Percentiles rank a stretch among this genome's conserved stretches.
These are phyloP conservation scores for Aspergillus ruber DNA, from an alignment of 2,329 filamentous ascomycete genomes.

Conservation along the genomic window DNA sequence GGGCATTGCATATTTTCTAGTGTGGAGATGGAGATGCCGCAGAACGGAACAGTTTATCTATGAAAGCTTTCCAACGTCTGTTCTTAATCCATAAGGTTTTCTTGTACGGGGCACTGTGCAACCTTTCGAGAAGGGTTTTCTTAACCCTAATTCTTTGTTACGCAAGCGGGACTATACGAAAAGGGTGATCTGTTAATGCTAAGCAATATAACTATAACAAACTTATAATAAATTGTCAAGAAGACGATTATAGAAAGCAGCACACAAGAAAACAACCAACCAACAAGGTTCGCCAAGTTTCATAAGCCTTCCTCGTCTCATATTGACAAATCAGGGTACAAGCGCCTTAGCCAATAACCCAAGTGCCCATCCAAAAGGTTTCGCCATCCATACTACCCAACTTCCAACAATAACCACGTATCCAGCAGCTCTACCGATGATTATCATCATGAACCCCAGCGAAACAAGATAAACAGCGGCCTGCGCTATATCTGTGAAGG, in stretches of 20 bases:
- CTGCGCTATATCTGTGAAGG: conserved; percentile 26
- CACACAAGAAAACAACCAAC: neutral
- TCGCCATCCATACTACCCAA: conserved; percentile 33
- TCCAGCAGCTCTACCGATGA: conserved; percentile 24
- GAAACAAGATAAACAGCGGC: conserved; percentile 28
- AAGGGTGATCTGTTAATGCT: no score
- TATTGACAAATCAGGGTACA: conserved; percentile 11
- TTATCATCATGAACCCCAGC: conserved; percentile 25
- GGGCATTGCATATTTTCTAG: neutral
- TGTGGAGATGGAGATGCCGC: neutral
- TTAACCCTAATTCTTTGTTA: no score
- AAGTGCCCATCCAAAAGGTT: conserved; percentile 28
- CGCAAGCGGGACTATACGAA: no score
- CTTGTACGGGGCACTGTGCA: no score
- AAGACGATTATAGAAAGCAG: no score
- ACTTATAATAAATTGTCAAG: no score
- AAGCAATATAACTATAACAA: no score
- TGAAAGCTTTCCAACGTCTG: neutral
- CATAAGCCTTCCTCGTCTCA: no score
- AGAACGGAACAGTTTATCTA: neutral
- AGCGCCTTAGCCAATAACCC: conserved; percentile 21
- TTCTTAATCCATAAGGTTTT: no score
- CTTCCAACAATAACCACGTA: conserved; percentile 28
- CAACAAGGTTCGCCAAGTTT: no score
- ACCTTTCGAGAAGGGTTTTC: no score